Base-by-base conservation (phyloP, 768 basidiomycete species). In the Naganishia vaughanmartiniae region DNA sequence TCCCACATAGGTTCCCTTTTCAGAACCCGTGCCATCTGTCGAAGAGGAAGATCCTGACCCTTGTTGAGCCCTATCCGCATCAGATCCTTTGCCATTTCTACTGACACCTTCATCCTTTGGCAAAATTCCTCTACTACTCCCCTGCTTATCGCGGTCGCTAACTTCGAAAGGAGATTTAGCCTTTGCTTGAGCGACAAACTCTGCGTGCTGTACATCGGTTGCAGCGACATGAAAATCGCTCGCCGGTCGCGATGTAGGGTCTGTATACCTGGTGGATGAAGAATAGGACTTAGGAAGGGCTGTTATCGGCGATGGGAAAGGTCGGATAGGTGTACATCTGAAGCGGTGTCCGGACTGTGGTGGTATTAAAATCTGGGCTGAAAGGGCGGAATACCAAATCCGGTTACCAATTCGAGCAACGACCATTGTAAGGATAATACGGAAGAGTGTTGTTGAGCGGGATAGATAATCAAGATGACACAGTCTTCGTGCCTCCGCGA, bases 1-100 rank as follows among this genome's bases (percentile, higher is more conserved):
- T 26, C 88, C 88, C 86, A 72, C 67, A 65, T 19, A 58, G 24
- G 42, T 67, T 34, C 55, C 55, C 58, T 34, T 31, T 54, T 48
- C 17, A 1, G 15, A n/a, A 4, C 33, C 51, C 48, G 28, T n/a
- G 28, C 53, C 17, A n/a, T 26, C 30, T 24, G n/a, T 26, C 63
- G 53, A n/a, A 19, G n/a, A 51, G n/a, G 34, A 1, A 17, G 33
- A 10, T 4, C 17, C 24, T 19, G 14, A 39, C 10, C 12, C 60
- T n/a, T 45, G 60, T 24, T 31, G 34, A 17, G 30, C 69, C 31
- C n/a, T 65, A 34, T 17, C 55, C 34, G 34, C 57, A 58, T 34
- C 60, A 28, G n/a, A 42, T 7, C 14, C 14, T 15, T 42, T 42
- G 5, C 42, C 42, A 42, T 42, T 15, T 15, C 7, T 42, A 9